Conservation (phyloP, 139 green algal species). For the Axilococcus clingmanii region DNA sequence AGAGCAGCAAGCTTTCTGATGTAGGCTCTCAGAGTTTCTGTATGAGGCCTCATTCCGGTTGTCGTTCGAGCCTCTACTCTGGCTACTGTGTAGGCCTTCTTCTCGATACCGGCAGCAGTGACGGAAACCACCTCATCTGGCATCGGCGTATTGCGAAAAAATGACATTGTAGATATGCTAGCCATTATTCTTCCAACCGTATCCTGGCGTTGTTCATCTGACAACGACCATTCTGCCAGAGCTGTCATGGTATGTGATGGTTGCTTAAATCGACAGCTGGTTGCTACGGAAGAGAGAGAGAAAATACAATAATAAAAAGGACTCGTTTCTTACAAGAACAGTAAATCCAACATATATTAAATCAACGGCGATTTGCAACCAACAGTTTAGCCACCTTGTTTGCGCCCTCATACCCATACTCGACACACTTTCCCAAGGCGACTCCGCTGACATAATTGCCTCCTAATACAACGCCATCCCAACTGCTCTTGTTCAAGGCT, state of each 20-base stretch:
- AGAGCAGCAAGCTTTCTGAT: slow-evolving; percentile 57
- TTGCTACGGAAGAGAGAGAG: neutral
- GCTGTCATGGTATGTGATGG: too few relatives aligned
- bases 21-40: slow-evolving; percentile 31
- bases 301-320: slow-evolving; percentile 2
- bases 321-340: neutral
- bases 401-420: slow-evolving; percentile 81
- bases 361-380: neutral
- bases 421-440: slow-evolving; percentile 90
- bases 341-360: neutral
- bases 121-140: slow-evolving; percentile 31
- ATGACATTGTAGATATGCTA: slow-evolving; percentile 53
- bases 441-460: slow-evolving; percentile 96
- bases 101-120: slow-evolving; percentile 46
- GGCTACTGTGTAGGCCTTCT: slow-evolving; percentile 71
- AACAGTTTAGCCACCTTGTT: slow-evolving; percentile 37
- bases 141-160: slow-evolving; percentile 34
- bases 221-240: slow-evolving; percentile 52
- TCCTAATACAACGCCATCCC: slow-evolving; percentile 75
- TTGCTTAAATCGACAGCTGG: neutral
- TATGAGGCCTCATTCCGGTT: slow-evolving; percentile 46
- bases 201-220: slow-evolving; percentile 36
- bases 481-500: slow-evolving; percentile 50
- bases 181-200: slow-evolving; percentile 41
- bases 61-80: slow-evolving; percentile 65